These are phyloP conservation scores for Pichia inconspicua DNA, from an alignment of 1,139 yeast species.

Conservation along the genomic window DNA sequence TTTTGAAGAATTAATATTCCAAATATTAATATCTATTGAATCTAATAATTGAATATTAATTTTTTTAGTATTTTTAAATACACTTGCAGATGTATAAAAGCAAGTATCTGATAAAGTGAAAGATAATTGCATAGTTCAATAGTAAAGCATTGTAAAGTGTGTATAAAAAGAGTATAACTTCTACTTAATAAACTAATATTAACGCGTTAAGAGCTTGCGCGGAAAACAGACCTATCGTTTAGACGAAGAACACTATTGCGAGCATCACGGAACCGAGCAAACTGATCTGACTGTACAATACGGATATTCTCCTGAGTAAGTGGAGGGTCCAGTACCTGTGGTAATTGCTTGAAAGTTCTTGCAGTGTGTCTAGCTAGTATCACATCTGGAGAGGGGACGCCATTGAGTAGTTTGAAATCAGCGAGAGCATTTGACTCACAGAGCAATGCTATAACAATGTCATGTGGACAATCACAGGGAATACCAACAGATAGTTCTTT, in stretches of 20 bases:
- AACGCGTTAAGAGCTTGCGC: neutral
- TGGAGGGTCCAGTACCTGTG: neutral
- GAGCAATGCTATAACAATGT: neutral
- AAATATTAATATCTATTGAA: neutral
- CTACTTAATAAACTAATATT: too few relatives aligned
- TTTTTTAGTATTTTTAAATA: too few relatives aligned
- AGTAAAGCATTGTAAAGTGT: too few relatives aligned
- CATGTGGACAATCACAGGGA: neutral
- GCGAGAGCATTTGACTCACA: neutral
- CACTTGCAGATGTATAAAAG: too few relatives aligned
- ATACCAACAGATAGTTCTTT: too few relatives aligned
- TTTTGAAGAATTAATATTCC: neutral
- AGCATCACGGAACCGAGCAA: neutral
- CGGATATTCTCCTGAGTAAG: neutral
- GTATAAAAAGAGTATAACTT: too few relatives aligned
- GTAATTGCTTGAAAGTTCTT: neutral
- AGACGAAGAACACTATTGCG: neutral
- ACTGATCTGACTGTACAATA: neutral
- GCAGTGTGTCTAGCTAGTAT: neutral
- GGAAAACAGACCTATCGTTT: neutral
- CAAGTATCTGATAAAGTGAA: too few relatives aligned
- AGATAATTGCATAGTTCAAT: too few relatives aligned
- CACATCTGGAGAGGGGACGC: too few relatives aligned
- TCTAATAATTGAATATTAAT: neutral
- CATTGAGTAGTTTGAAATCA: too few relatives aligned